Evolutionary conservation across 2,329 filamentous ascomycete species (phyloP).

Genomic region (Trichoderma sp.): DNA sequence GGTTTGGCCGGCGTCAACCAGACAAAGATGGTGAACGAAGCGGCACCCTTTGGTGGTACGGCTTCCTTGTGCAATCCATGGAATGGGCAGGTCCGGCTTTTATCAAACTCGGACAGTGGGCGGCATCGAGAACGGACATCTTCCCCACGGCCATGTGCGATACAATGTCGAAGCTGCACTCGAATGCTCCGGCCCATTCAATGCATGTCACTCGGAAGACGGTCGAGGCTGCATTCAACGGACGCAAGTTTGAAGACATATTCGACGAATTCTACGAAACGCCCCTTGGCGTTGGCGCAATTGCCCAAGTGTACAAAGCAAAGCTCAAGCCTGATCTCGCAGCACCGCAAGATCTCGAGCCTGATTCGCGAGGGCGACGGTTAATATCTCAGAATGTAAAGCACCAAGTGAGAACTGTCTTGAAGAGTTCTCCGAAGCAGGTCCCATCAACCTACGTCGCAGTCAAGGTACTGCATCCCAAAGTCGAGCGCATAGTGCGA

Average conservation of each 20-base stretch:
- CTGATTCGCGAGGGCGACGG: slow-evolving; percentile 39
- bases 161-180: slow-evolving; percentile 93
- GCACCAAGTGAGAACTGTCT: slow-evolving; percentile 80
- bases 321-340: slow-evolving; percentile 82
- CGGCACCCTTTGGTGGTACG: slow-evolving; percentile 94
- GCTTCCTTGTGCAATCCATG: slow-evolving; percentile 84
- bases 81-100: slow-evolving; percentile 93
- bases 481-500: slow-evolving; percentile 86
- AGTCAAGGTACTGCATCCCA: slow-evolving; percentile 92
- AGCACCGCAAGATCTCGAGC: slow-evolving; percentile 62
- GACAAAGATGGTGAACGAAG: slow-evolving; percentile 73
- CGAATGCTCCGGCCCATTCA: slow-evolving; percentile 90
- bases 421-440: slow-evolving; percentile 83
- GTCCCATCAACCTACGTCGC: slow-evolving; percentile 93
- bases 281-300: slow-evolving; percentile 90
- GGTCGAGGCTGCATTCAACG: slow-evolving; percentile 80
- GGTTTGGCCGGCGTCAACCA: slow-evolving; percentile 69
- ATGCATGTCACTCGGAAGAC: slow-evolving; percentile 77
- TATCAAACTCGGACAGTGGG: slow-evolving; percentile 99
- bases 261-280: slow-evolving; percentile 94
- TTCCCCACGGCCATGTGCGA: slow-evolving; percentile 91
- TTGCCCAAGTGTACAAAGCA: slow-evolving; percentile 96
- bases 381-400: slow-evolving; percentile 71
- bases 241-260: slow-evolving; percentile 81
- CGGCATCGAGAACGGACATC: slow-evolving; percentile 92